These are phyloP conservation scores for Gossypium longicalyx DNA, from an alignment of 345 rosid species.

Conservation along the genomic window DNA sequence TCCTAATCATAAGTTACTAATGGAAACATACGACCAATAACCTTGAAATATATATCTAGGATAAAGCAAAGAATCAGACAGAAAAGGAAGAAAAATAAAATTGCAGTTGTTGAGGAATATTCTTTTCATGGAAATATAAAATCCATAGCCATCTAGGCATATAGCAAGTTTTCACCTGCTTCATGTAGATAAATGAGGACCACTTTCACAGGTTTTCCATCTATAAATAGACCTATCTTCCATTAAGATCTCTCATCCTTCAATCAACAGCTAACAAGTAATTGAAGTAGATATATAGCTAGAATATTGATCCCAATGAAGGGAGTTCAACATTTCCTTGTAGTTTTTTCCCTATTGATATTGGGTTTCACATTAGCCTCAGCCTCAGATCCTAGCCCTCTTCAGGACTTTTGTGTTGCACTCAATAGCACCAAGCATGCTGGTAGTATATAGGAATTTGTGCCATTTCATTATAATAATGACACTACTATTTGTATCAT, in stretches of 20 bases:
- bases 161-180: not conserved
- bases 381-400: conserved; percentile 3
- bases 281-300: not conserved
- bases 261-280: not conserved
- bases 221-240: not conserved
- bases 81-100: not conserved
- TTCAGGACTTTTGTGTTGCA: conserved; percentile 11
- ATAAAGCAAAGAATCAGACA: not conserved
- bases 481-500: not conserved
- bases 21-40: not conserved
- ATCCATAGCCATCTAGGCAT: not conserved
- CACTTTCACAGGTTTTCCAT: not conserved
- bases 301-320: not conserved
- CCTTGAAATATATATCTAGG: not conserved
- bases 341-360: not conserved
- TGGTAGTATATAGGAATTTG: not conserved
- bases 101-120: not conserved
- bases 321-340: not conserved
- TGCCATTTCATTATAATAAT: not conserved
- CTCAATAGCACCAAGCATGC: not conserved
- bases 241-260: not conserved
- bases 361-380: not conserved
- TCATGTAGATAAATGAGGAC: not conserved
- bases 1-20: not conserved
- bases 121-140: not conserved